Base-by-base conservation (phyloP, 1,139 yeast genomes). In the Taphrina betulina region DNA sequence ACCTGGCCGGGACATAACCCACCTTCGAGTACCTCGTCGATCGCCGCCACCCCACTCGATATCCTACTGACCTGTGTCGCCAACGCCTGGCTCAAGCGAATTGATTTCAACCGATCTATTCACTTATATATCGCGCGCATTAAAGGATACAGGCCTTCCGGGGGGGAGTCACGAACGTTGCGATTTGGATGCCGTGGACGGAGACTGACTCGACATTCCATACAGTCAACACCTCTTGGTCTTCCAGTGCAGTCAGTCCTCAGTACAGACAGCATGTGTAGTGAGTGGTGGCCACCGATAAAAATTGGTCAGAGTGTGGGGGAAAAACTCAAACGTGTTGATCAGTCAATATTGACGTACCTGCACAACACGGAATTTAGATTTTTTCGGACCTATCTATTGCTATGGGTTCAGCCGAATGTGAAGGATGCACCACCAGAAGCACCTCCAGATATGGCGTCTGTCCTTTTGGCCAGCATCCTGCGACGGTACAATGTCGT, bases 401-500 rank as follows among this genome's bases (percentile, higher is more conserved):
- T n/a, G n/a, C n/a, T n/a, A n/a, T n/a, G n/a, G n/a, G n/a, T n/a
- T n/a, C n/a, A n/a, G n/a, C n/a, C n/a, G n/a, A 26, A 26, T 26
- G 7, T 12, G 31, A 26, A 26, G 12, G 31, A 26, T 7, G 31
- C 12, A 12, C 31, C 31, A 7, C 31, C 31, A 26, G 31, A 26
- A 26, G 31, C 12, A 12, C 10, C 31, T n/a, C n/a, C n/a, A n/a
- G n/a, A n/a, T n/a, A n/a, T n/a, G 12, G 31, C 17, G 14, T 43
- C 48, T n/a, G 48, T 43, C 8, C 48, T 29, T n/a, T 43, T 43
- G 26, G 38, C 24, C 10, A 56, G 22, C 35, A 50, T 53, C 12
- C 58, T 33, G 26, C 58, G 51, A 42, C 58, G 34, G 26, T 56
- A 56, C 17, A 50, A 26, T 14, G 58, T 50, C 16, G 56, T 42